phyloP scores from a whole-genome alignment of 208 protist species.

The Herpetomonas tarakana region DNA sequence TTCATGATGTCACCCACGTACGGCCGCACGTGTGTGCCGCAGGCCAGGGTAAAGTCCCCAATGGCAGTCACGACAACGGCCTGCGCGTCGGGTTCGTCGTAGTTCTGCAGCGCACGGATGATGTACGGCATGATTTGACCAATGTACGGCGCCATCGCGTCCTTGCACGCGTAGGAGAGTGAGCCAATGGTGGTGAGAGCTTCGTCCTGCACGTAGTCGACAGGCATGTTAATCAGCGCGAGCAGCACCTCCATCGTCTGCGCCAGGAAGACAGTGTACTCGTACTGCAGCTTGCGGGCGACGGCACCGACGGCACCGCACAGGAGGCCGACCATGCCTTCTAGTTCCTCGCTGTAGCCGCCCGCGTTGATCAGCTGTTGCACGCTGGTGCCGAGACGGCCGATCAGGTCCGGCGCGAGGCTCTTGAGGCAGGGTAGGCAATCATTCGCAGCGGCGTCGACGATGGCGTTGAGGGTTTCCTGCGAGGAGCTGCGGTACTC shows the following conservation, averaged over 20 bases:
- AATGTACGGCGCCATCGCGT: conserved; percentile 82
- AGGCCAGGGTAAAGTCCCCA: conserved; percentile 92
- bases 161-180: conserved; percentile 82
- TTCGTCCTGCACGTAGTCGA: conserved; percentile 90
- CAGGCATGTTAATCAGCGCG: conserved; percentile 43
- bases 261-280: conserved; percentile 45
- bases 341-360: conserved; percentile 35
- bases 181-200: conserved; percentile 92
- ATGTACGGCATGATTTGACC: conserved; percentile 81
- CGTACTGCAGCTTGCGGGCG: conserved; percentile 58
- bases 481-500: conserved; percentile 87
- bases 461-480: conserved; percentile 92
- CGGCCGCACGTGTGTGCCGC: conserved; percentile 57
- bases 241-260: conserved; percentile 59
- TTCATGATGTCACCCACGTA: conserved; percentile 84
- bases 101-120: conserved; percentile 54
- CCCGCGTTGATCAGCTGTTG: conserved; percentile 24
- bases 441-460: conserved; percentile 83
- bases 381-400: conserved; percentile 42
- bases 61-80: conserved; percentile 86
- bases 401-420: conserved; percentile 76
- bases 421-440: conserved; percentile 41
- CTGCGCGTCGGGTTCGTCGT: conserved; percentile 85
- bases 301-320: conserved; percentile 80
- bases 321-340: conserved; percentile 80